Percentiles rank a stretch among this genome's conserved stretches.
Evolutionary conservation across 441 rosid species (phyloP).

Genomic region (Lagerstroemia fauriei): DNA sequence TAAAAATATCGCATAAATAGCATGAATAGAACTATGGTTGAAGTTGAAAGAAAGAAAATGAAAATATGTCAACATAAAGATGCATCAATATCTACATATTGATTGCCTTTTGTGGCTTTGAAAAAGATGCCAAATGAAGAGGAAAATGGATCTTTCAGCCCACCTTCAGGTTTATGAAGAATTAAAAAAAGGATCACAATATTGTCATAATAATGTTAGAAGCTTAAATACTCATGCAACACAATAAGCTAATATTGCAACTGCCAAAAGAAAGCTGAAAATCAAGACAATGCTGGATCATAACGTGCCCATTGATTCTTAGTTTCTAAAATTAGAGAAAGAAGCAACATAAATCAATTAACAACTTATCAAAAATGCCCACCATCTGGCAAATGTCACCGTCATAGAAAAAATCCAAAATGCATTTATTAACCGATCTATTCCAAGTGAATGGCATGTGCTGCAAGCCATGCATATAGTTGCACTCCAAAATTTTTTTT

Average conservation of each 20-base stretch:
- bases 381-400: not conserved
- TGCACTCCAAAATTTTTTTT: not conserved
- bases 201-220: not conserved
- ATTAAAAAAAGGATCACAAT: not conserved
- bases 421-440: not conserved
- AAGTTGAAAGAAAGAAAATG: constrained; percentile 55
- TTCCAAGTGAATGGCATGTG: not conserved
- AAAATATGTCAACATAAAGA: constrained; percentile 4
- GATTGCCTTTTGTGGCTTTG: not conserved
- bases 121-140: not conserved
- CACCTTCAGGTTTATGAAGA: not conserved
- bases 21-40: constrained; percentile 76
- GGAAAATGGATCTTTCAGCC: not conserved
- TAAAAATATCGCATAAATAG: constrained; percentile 65
- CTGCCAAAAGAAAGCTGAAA: constrained; percentile 80
- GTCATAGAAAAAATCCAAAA: not conserved
- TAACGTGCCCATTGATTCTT: constrained; percentile 99
- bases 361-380: not conserved
- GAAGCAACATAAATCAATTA: constrained; percentile 14
- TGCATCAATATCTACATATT: not conserved
- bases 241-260: constrained; percentile 85
- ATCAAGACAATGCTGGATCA: constrained; percentile 93
- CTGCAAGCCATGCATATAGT: not conserved
- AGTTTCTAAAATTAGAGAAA: constrained; percentile 62
- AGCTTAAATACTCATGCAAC: constrained; percentile 68